A percentile compares a stretch with the other conserved stretches of the same genome.
Evolutionary conservation across 139 green algal genomes (phyloP).

Genomic region (Tetraselmis chui): DNA sequence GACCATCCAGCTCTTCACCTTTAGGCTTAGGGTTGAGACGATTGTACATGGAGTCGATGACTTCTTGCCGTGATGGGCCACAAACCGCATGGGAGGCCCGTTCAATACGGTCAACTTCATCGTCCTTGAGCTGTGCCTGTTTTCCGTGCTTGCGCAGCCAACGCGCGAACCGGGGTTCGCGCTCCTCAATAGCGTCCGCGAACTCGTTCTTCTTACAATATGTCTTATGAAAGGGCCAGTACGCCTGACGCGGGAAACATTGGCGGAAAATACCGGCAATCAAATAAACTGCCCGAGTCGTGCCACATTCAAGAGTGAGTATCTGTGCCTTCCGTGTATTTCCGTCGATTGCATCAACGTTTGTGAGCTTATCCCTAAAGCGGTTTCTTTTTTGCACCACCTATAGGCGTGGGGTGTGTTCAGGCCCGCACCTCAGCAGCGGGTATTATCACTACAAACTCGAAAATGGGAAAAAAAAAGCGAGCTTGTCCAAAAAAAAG

Average conservation of each 20-base stretch:
- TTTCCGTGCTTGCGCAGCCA: slow-evolving; percentile 81
- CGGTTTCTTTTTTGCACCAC: no score
- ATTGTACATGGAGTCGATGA: slow-evolving; percentile 86
- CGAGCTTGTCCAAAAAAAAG: background rate
- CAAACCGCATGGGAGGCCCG: slow-evolving; percentile 40
- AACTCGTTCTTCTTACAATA: slow-evolving; percentile 83
- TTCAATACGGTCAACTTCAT: slow-evolving; percentile 86
- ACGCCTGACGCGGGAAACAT: slow-evolving; percentile 34
- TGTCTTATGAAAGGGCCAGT: slow-evolving; percentile 84
- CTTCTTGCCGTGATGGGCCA: slow-evolving; percentile 44
- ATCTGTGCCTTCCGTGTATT: background rate
- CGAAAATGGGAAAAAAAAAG: no score
- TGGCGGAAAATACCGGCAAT: background rate
- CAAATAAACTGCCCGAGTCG: background rate
- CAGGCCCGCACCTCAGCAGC: no score
- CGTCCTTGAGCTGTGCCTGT: slow-evolving; percentile 63
- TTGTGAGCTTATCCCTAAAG: no score
- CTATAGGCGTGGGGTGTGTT: no score
- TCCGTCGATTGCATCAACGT: no score
- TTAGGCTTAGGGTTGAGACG: slow-evolving; percentile 65
- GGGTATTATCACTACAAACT: no score
- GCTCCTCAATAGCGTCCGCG: slow-evolving; percentile 65
- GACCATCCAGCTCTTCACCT: slow-evolving; percentile 16
- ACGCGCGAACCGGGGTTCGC: slow-evolving; percentile 76
- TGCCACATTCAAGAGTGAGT: background rate